A percentile compares a stretch with the other conserved stretches of the same genome.
These are phyloP conservation scores for Dioscorea cayenensis DNA, from an alignment of 116 monocot species.

Conservation along the genomic window DNA sequence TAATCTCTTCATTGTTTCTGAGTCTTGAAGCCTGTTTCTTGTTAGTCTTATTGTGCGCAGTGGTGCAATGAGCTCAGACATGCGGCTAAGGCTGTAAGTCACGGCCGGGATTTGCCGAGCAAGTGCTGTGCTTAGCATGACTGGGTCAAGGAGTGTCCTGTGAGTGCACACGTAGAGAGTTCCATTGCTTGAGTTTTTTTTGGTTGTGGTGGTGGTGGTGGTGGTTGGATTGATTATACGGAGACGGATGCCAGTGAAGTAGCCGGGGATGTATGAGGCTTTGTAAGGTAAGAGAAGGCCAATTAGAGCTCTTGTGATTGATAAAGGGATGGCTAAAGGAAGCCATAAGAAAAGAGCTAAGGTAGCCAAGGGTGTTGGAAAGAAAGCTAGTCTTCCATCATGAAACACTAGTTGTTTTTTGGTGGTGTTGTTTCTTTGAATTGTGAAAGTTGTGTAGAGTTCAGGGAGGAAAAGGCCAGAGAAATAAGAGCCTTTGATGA, in stretches of 20 bases:
- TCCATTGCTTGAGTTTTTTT: neutral
- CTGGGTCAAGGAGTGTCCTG: constrained; percentile 64
- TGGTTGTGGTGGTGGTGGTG: neutral
- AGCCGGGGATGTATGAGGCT: neutral
- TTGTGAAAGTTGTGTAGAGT: neutral
- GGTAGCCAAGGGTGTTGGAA: constrained; percentile 23
- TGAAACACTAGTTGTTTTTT: constrained; percentile 19
- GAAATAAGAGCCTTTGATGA: constrained; percentile 18
- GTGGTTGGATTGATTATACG: constrained; percentile 1
- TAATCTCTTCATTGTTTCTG: constrained; percentile 27
- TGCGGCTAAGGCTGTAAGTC: constrained; percentile 63
- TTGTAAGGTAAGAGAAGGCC: constrained; percentile 21
- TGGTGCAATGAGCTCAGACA: constrained; percentile 64
- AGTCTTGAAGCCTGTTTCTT: constrained; percentile 36
- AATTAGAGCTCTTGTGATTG: constrained; percentile 5
- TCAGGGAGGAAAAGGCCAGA: constrained; percentile 15
- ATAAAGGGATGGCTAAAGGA: constrained; percentile 16
- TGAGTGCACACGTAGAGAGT: constrained; percentile 64
- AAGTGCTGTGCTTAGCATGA: constrained; percentile 28
- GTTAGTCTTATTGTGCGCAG: constrained; percentile 53
- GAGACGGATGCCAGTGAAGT: constrained; percentile 33
- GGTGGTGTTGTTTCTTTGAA: constrained; percentile 7
- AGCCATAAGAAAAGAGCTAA: constrained; percentile 34
- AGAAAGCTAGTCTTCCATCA: constrained; percentile 34
- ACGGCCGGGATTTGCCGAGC: constrained; percentile 39